Conservation (phyloP, 2,329 filamentous ascomycete genomes). For the Hysterium pulicare region DNA sequence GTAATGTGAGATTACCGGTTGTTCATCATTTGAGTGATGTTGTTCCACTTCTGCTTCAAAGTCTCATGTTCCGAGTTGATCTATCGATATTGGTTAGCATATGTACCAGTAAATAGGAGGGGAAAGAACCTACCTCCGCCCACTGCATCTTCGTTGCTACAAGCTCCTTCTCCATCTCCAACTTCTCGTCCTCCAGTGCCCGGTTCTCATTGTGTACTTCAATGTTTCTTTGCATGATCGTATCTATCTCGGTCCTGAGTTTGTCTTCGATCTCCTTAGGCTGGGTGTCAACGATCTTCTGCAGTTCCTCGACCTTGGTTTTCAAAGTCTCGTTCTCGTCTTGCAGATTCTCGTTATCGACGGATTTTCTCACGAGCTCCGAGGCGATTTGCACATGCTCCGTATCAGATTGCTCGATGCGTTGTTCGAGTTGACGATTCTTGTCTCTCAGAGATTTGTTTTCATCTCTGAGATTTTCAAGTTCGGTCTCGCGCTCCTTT, state of each 20-base stretch:
- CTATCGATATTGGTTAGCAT: conserved; percentile 28
- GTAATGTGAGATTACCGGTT: conserved; percentile 13
- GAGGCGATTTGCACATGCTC: conserved; percentile 91
- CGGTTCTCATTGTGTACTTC: conserved; percentile 94
- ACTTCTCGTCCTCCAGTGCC: conserved; percentile 80
- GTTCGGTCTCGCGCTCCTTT: conserved; percentile 76
- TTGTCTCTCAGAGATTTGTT: conserved; percentile 63
- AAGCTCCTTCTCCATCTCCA: conserved; percentile 86
- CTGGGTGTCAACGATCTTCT: conserved; percentile 83
- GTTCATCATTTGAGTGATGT: conserved; percentile 45
- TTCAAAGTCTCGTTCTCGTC: conserved; percentile 88
- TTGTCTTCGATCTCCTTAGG: conserved; percentile 81
- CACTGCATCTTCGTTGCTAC: conserved; percentile 93
- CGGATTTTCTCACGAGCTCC: conserved; percentile 85
- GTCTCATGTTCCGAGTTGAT: conserved; percentile 48
- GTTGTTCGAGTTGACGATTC: conserved; percentile 82
- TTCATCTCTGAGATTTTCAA: conserved; percentile 64
- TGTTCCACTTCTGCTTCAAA: conserved; percentile 49
- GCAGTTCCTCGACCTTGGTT: conserved; percentile 80
- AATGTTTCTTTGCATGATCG: conserved; percentile 85
- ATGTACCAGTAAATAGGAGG: neutral
- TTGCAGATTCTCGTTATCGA: conserved; percentile 84
- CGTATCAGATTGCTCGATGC: conserved; percentile 80
- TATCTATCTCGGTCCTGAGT: conserved; percentile 81
- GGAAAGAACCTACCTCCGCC: conserved; percentile 70